Conservation (phyloP, 495 filamentous ascomycete species). For the Penicillium diatomitis region DNA sequence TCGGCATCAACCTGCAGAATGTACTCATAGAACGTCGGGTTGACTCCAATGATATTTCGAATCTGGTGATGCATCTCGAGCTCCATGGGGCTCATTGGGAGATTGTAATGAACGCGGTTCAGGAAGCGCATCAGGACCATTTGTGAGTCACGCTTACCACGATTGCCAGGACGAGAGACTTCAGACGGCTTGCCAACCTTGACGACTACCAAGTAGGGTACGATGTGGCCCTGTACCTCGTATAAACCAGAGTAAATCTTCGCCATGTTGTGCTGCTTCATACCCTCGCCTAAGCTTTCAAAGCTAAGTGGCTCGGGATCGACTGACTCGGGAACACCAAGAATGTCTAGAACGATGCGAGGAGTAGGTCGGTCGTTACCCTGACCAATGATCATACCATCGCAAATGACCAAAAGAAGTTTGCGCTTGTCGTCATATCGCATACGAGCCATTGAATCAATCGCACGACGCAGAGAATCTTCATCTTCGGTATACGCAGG, state of each 20-base stretch:
- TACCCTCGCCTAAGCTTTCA: constrained; percentile 90
- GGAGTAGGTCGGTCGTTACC: constrained; percentile 95
- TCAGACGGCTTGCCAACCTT: constrained; percentile 97
- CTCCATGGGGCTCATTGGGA: constrained; percentile 91
- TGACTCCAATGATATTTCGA: constrained; percentile 96
- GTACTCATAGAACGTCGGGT: constrained; percentile 97
- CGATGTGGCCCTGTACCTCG: constrained; percentile 95
- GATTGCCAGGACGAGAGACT: constrained; percentile 91
- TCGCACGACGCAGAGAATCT: constrained; percentile 89
- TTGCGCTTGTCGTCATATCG: constrained; percentile 82
- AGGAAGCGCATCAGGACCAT: constrained; percentile 98
- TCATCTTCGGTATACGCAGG: constrained; percentile 98
- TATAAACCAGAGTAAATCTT: constrained; percentile 98
- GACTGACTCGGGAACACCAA: constrained; percentile 85
- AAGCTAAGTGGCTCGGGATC: constrained; percentile 98
- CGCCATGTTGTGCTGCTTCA: constrained; percentile 98
- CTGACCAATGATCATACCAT: constrained; percentile 91
- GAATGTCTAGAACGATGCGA: constrained; percentile 91
- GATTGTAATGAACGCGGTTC: constrained; percentile 94
- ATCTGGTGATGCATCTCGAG: constrained; percentile 99
- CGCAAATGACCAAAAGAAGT: constrained; percentile 20
- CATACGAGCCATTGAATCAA: constrained; percentile 95
- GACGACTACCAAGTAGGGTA: constrained; percentile 93
- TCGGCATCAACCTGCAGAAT: constrained; percentile 96
- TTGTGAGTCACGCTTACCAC: constrained; percentile 98